Evolutionary conservation across 345 rosid species (phyloP).

Genomic region (Eucalyptus virginea): DNA sequence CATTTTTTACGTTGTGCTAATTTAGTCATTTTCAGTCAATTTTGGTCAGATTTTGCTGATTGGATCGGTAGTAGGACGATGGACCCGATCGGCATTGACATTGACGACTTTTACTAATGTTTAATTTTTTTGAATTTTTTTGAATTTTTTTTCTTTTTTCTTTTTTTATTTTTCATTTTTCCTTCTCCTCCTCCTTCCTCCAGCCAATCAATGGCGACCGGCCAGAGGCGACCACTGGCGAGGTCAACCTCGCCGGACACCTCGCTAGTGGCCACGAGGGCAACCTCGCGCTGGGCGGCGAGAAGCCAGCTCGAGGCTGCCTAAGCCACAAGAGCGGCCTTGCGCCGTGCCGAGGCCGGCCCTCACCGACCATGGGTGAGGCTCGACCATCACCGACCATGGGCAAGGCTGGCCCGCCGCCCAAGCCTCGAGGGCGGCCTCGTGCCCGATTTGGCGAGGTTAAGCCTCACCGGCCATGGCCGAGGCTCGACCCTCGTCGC

Average conservation of each 20-base stretch:
- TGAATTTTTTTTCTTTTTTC: rapidly evolving
- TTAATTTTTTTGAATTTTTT: too few species aligned
- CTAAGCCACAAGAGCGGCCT: rapidly evolving
- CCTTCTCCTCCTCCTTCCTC: too few species aligned
- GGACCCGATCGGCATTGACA: rapidly evolving
- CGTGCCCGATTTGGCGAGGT: rapidly evolving
- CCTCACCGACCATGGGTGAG: rapidly evolving
- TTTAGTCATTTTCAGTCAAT: rapidly evolving
- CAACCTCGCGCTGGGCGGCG: rapidly evolving
- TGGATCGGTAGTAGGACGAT: too few species aligned
- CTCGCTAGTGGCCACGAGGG: rapidly evolving
- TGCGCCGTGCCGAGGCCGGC: rapidly evolving
- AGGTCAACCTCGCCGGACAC: too few species aligned
- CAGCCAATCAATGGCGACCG: rapidly evolving
- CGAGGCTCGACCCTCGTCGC: too few species aligned
- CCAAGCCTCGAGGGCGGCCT: too few species aligned
- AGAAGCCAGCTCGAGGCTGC: too few species aligned
- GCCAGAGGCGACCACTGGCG: rapidly evolving
- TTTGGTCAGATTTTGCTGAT: too few species aligned
- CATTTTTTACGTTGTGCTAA: too few species aligned
- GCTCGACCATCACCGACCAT: too few species aligned
- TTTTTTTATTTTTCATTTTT: rapidly evolving
- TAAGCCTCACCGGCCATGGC: rapidly evolving
- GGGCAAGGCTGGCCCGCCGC: too few species aligned
- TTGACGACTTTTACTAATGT: too few species aligned